These are phyloP conservation scores for Acer yangbiense DNA, from an alignment of 345 rosid genomes.

Conservation along the genomic window DNA sequence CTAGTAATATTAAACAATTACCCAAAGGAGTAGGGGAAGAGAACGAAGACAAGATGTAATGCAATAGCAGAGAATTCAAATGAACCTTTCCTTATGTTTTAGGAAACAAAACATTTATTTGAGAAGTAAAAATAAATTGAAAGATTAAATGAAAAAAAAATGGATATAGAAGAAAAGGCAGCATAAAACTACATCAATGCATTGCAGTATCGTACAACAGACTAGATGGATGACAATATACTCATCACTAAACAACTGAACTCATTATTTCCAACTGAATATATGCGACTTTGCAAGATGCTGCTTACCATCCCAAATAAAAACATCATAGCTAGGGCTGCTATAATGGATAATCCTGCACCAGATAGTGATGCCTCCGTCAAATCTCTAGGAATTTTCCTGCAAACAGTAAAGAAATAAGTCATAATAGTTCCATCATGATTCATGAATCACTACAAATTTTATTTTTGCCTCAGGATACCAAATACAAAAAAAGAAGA, in stretches of 20 bases:
- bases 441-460: neutral
- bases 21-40: neutral
- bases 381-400: slow-evolving; percentile 99
- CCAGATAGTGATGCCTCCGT: slow-evolving; percentile 97
- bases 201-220: neutral
- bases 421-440: neutral
- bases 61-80: neutral
- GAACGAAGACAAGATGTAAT: neutral
- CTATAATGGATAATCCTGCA: slow-evolving; percentile 89
- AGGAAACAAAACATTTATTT: no score
- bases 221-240: neutral
- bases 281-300: slow-evolving; percentile 3
- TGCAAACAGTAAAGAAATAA: slow-evolving; percentile 35
- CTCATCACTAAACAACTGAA: neutral
- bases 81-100: no score
- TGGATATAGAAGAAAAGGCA: neutral
- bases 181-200: neutral
- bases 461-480: neutral
- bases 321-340: slow-evolving; percentile 85
- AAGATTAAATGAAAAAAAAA: neutral
- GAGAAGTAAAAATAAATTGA: neutral
- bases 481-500: neutral
- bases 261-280: neutral
- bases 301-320: slow-evolving; percentile 94
- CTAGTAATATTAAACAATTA: neutral